These are phyloP conservation scores for Bretziella fagacearum DNA, from an alignment of 2,329 filamentous ascomycete genomes.

Conservation along the genomic window DNA sequence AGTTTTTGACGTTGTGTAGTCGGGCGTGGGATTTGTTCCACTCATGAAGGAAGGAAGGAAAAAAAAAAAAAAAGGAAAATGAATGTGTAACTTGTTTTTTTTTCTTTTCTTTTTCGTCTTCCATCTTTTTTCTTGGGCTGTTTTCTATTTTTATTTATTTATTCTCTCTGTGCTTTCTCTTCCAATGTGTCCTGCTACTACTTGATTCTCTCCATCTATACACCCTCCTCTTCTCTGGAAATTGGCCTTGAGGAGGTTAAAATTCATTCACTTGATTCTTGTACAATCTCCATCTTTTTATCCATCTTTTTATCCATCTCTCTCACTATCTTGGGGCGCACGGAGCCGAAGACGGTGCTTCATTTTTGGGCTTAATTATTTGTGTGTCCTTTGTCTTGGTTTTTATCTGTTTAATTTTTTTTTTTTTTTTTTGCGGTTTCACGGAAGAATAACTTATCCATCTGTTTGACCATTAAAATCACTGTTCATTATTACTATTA, in stretches of 20 bases:
- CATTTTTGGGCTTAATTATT: neutral
- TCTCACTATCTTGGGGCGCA: neutral
- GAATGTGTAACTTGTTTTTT: neutral
- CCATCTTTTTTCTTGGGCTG: neutral
- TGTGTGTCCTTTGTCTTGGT: neutral
- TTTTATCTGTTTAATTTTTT: neutral
- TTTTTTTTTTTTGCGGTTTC: neutral
- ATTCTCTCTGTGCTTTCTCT: neutral
- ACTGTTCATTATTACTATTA: neutral
- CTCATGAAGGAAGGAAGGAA: constrained; percentile 36
- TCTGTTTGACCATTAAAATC: too few species aligned
- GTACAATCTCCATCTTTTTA: neutral
- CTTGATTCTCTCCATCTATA: constrained; percentile 1
- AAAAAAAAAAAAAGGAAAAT: constrained; percentile 18
- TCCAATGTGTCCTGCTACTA: neutral
- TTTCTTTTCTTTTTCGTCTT: constrained; percentile 8
- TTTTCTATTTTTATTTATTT: constrained; percentile 1
- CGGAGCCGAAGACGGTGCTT: neutral
- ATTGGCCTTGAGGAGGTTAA: neutral
- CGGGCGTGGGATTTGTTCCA: constrained; percentile 96
- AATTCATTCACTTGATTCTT: too few species aligned
- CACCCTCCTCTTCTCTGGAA: neutral
- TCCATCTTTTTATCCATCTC: neutral
- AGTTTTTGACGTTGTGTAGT: constrained; percentile 74
- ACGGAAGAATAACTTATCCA: too few species aligned